Base-by-base conservation (phyloP, 2,329 filamentous ascomycete genomes). In the Cercospora brassicicola region DNA sequence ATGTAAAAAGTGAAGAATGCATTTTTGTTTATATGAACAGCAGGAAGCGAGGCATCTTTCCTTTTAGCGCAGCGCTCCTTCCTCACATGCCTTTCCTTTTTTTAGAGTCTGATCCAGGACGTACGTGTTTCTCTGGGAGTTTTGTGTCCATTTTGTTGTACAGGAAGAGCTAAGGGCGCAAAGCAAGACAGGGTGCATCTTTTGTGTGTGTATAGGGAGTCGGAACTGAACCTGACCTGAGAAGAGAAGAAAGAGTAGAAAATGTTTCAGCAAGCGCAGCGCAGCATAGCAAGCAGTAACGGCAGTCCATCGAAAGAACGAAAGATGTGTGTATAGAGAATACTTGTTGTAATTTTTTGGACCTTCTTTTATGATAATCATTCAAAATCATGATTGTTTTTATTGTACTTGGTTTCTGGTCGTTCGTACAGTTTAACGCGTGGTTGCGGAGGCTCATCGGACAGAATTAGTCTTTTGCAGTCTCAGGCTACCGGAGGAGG, bases 1-100 rank as follows among this genome's bases (percentile, higher is more conserved):
- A 64, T 68, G 53, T 71, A 61, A 61, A 36, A 36, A 36, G 15
- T 15, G 62, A 28, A 30, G 33, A 39, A 39, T 36, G 30, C 30
- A 31, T 59, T 11, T 57, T 18, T 20, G 23, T 28, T 53, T 53
- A 55, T 55, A 55, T 55, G 48, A 55, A 28, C 48, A 55, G 48
- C 48, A 55, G 23, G 48, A 55, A 55, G 48, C 48, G 48, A 55
- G 48, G 48, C 48, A 55, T 55, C 1, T 30, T 55, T 55, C 15
- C 36, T 55, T 28, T 55, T 55, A 55, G 48, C 48, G 48, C 15
- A 55, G 48, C 48, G 48, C 48, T 48, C 45, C 45, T 48, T 48
- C 23, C 23, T 55, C 48, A 39, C 33, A 55, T 28, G 48, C 13
- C 48, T 55, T 55, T 28, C 48, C 48, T 51, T 51, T 13, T 23